Evolutionary conservation across 192 early-diverging fungal species (phyloP).

Genomic region (Rhizophagus sp.): DNA sequence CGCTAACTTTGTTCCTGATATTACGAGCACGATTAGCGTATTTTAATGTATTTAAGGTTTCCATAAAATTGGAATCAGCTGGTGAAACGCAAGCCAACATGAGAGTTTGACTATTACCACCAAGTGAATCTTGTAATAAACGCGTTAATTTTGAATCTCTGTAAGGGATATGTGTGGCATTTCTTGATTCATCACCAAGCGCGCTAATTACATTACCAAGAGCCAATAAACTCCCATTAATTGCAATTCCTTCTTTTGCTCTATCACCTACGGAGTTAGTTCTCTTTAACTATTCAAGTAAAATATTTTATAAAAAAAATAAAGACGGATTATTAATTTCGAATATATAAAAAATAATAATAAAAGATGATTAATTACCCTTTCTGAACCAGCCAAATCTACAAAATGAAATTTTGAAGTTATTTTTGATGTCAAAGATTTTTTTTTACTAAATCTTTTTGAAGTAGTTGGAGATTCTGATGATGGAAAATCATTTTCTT

Average conservation of each 20-base stretch:
- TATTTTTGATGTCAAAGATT: slow-evolving; percentile 43
- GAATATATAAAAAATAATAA: too few species aligned
- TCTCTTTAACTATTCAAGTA: too few species aligned
- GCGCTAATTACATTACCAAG: slow-evolving; percentile 99
- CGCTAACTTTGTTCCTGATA: slow-evolving; percentile 45
- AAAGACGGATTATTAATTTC: too few species aligned
- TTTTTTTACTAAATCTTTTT: slow-evolving; percentile 21
- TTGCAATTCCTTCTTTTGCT: slow-evolving; percentile 94
- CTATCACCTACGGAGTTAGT: slow-evolving; percentile 87
- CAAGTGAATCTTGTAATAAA: slow-evolving; percentile 96
- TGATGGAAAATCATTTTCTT: slow-evolving; percentile 26
- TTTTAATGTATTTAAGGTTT: slow-evolving; percentile 94
- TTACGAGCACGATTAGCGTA: slow-evolving; percentile 78
- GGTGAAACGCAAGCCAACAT: slow-evolving; percentile 95
- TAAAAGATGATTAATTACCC: slow-evolving; percentile 37
- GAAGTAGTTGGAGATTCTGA: slow-evolving; percentile 16
- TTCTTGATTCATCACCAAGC: slow-evolving; percentile 75
- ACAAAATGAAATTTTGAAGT: slow-evolving; percentile 97
- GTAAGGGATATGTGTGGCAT: slow-evolving; percentile 84
- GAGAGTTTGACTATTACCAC: slow-evolving; percentile 90
- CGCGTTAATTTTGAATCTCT: slow-evolving; percentile 97
- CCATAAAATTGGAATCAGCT: slow-evolving; percentile 80
- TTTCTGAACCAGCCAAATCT: slow-evolving; percentile 96
- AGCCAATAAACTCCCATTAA: slow-evolving; percentile 94
- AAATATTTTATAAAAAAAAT: too few species aligned